Percentiles rank a stretch among this genome's conserved stretches.
Evolutionary conservation across 176 grass and related monocot genomes (phyloP).

Genomic region (Avena eriantha): DNA sequence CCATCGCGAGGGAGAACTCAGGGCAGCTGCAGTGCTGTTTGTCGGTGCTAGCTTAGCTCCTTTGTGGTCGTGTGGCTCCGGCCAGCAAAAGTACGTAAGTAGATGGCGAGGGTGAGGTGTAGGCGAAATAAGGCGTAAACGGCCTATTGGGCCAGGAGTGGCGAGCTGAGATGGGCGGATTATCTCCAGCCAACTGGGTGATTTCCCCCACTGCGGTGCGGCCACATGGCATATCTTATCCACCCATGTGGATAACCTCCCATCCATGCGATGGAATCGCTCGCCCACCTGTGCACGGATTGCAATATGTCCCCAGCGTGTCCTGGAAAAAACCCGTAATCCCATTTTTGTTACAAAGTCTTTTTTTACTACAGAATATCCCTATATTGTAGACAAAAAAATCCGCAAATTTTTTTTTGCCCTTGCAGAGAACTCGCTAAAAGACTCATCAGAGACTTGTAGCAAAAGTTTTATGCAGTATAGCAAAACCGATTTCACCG

Average conservation of each 20-base stretch:
- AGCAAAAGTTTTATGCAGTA: no score
- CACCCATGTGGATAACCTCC: conserved; percentile 64
- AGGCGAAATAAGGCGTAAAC: not conserved
- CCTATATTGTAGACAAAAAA: no score
- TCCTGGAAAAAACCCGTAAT: no score
- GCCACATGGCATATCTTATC: conserved; percentile 74
- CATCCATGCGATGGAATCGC: conserved; percentile 45
- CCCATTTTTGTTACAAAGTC: no score
- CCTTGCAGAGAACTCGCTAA: no score
- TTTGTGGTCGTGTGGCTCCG: conserved; percentile 33
- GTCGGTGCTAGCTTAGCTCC: conserved; percentile 17
- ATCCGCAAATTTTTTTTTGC: no score
- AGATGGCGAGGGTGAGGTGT: conserved; percentile 17
- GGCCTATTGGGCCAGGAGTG: not conserved
- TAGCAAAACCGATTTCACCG: no score
- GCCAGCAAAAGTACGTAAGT: not conserved
- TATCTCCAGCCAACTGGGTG: conserved; percentile 51
- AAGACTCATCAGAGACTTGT: no score
- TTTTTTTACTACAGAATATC: no score
- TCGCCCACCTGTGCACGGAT: not conserved
- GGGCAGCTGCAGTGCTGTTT: not conserved
- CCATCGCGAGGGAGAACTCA: conserved; percentile 55
- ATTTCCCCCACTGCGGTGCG: conserved; percentile 49
- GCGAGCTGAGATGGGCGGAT: conserved; percentile 39
- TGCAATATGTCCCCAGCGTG: not conserved